phyloP scores from a whole-genome alignment of 257 asterid genomes.

The Penstemon barbatus region DNA sequence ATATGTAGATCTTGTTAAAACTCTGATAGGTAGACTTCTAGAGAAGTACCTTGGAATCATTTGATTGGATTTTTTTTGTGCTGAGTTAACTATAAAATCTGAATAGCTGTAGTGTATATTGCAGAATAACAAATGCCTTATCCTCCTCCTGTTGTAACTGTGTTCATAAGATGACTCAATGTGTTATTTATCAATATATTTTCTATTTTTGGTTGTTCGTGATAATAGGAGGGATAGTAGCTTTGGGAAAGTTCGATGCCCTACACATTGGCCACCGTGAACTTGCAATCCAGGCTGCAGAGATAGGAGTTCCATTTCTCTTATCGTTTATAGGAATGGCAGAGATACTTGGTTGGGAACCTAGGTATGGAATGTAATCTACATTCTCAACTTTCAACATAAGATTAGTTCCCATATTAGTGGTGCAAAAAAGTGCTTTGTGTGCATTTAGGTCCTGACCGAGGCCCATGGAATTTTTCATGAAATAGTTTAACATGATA shows the following conservation, averaged over 20 bases:
- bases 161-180: slow-evolving; percentile 6
- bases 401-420: too few relatives aligned
- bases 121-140: slow-evolving; percentile 5
- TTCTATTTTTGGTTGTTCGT: slow-evolving; percentile 16
- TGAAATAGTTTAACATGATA: too few relatives aligned
- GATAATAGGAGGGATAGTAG: slow-evolving; percentile 81
- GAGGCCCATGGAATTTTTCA: too few relatives aligned
- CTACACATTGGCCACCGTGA: slow-evolving; percentile 98
- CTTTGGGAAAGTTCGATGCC: slow-evolving; percentile 97
- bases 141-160: slow-evolving; percentile 5
- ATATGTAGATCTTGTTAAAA: background rate
- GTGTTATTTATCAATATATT: slow-evolving; percentile 12
- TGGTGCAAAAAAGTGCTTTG: too few relatives aligned
- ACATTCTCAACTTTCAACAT: background rate
- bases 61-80: background rate
- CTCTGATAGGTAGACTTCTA: background rate
- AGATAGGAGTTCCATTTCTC: slow-evolving; percentile 77
- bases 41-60: background rate
- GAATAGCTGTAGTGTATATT: slow-evolving; percentile 8
- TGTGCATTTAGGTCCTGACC: too few relatives aligned
- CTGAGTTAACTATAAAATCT: background rate
- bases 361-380: slow-evolving; percentile 55
- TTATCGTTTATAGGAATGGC: slow-evolving; percentile 93
- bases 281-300: slow-evolving; percentile 93
- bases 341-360: slow-evolving; percentile 91